Evolutionary conservation across 2,329 filamentous ascomycete genomes (phyloP).

Genomic region (Ascochyta viciae-villosae): DNA sequence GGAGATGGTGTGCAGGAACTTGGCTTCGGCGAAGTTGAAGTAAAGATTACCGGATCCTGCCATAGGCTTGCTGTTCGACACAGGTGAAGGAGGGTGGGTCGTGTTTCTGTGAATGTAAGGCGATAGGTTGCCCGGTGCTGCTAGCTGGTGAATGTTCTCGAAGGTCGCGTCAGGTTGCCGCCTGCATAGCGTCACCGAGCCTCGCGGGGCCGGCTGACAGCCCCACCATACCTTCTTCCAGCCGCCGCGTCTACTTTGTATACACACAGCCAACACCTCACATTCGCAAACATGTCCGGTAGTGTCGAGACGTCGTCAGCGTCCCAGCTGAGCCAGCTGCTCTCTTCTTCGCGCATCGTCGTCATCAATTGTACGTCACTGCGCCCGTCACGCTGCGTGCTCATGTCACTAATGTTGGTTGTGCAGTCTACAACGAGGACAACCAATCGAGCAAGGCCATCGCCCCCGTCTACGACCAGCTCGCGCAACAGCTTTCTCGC

Average conservation of each 20-base stretch:
- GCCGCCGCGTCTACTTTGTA: slow-evolving; percentile 5
- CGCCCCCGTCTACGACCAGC: slow-evolving; percentile 79
- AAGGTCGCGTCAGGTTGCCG: slow-evolving; percentile 5
- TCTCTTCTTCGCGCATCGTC: slow-evolving; percentile 78
- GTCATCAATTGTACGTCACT: slow-evolving; percentile 82
- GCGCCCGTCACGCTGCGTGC: slow-evolving; percentile 20
- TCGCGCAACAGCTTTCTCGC: slow-evolving; percentile 74
- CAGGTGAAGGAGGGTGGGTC: background rate
- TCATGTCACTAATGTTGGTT: slow-evolving; percentile 31
- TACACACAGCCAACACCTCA: slow-evolving; percentile 9
- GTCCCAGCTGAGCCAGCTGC: slow-evolving; percentile 59
- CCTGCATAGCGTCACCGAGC: slow-evolving; percentile 7
- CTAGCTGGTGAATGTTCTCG: slow-evolving; percentile 14
- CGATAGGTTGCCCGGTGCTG: background rate
- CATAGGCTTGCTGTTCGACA: slow-evolving; percentile 28
- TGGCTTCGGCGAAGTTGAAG: slow-evolving; percentile 41
- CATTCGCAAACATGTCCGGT: slow-evolving; percentile 51
- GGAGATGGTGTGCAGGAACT: slow-evolving; percentile 42
- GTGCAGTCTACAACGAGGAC: slow-evolving; percentile 84
- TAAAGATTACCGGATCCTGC: slow-evolving; percentile 41
- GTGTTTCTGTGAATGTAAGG: background rate
- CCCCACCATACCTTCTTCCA: slow-evolving; percentile 25
- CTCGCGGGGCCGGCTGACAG: slow-evolving; percentile 9
- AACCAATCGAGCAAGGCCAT: slow-evolving; percentile 85
- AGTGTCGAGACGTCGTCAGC: slow-evolving; percentile 54